phyloP scores from a whole-genome alignment of 768 basidiomycete species.

The Trametes villosa region DNA sequence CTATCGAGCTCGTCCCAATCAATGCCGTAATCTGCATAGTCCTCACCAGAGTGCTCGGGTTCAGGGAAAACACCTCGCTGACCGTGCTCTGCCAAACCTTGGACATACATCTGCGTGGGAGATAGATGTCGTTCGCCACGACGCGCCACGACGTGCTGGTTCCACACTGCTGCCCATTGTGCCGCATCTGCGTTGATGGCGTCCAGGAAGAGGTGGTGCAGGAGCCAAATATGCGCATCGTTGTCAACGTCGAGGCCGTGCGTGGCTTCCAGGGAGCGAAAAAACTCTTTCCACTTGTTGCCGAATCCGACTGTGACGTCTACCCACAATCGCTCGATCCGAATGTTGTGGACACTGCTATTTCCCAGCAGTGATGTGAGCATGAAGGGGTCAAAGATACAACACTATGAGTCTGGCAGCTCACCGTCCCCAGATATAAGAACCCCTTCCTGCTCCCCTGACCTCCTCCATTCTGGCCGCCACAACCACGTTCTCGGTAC shows the following conservation, averaged over 20 bases:
- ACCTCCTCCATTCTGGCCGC: slow-evolving; percentile 40
- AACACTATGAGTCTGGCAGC: neutral
- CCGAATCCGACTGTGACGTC: slow-evolving; percentile 36
- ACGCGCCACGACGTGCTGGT: neutral
- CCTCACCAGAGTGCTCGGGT: neutral
- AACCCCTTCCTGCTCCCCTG: slow-evolving; percentile 35
- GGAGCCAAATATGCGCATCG: slow-evolving; percentile 32
- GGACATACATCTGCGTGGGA: neutral
- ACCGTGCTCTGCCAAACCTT: neutral
- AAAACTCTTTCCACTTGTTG: slow-evolving; percentile 34
- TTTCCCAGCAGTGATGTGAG: neutral
- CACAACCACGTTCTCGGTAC: slow-evolving; percentile 41
- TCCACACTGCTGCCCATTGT: neutral
- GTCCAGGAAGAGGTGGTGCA: slow-evolving; percentile 28
- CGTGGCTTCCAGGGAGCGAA: slow-evolving; percentile 27
- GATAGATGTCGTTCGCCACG: neutral
- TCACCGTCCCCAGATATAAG: slow-evolving; percentile 35
- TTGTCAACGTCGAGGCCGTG: slow-evolving; percentile 29
- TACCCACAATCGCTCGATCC: slow-evolving; percentile 36
- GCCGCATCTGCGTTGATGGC: slow-evolving; percentile 21
- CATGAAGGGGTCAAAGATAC: neutral
- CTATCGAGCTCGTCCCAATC: neutral
- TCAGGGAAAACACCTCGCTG: neutral
- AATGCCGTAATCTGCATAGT: neutral
- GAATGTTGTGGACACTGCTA: slow-evolving; percentile 33